These are phyloP conservation scores for Saccharomycopsis sp. DNA, from an alignment of 805 yeast species.

Conservation along the genomic window DNA sequence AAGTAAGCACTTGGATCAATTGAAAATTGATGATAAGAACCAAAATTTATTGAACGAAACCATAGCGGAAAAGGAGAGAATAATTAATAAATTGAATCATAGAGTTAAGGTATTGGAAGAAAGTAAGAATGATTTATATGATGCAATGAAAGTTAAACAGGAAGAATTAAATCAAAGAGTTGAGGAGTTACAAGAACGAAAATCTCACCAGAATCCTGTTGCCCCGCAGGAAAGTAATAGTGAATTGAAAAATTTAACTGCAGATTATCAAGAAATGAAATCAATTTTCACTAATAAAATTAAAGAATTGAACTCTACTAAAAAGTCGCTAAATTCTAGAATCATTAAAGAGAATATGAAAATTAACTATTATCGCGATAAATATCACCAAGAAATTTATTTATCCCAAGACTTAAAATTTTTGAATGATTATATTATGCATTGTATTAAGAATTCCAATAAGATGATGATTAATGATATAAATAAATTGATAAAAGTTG, in stretches of 20 bases:
- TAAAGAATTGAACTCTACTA: constrained; percentile 16
- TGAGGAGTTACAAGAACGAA: constrained; percentile 15
- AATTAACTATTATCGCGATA: constrained; percentile 16
- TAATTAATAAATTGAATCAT: constrained; percentile 21
- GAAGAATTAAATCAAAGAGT: not conserved
- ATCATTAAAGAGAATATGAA: not conserved
- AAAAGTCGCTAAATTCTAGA: constrained; percentile 4
- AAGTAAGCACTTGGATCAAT: constrained; percentile 3
- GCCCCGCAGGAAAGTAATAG: not conserved
- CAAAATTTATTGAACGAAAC: constrained; percentile 1
- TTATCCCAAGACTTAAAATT: constrained; percentile 27
- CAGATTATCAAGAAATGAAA: constrained; percentile 12
- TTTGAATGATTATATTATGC: constrained; percentile 27
- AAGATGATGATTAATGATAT: constrained; percentile 26
- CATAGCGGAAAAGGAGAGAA: constrained; percentile 22
- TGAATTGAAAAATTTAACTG: constrained; percentile 8
- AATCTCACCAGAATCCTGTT: constrained; percentile 24
- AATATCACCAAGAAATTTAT: constrained; percentile 19
- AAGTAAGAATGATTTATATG: constrained; percentile 21
- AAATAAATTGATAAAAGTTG: constrained; percentile 25
- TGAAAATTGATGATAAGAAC: constrained; percentile 1
- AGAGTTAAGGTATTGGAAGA: constrained; percentile 22
- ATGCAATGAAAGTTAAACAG: constrained; percentile 17
- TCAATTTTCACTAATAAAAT: constrained; percentile 7
- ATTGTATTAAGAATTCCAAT: constrained; percentile 26